Evolutionary conservation across 108 stramenopile species (phyloP).

Genomic region (Epipyxis sp.): DNA sequence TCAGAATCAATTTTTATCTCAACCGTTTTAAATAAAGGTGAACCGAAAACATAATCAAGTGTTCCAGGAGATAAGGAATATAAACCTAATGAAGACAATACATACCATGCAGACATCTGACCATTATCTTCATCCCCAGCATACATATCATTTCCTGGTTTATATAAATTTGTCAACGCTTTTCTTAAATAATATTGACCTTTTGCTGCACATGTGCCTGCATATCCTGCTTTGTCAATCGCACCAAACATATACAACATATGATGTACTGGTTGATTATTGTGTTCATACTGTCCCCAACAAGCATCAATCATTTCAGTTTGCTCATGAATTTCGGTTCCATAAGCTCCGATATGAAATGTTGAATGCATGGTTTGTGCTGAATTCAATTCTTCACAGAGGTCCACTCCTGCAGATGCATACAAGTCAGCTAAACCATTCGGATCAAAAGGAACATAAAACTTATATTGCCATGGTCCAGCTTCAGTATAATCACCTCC

Average conservation of each 20-base stretch:
- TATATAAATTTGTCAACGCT: constrained; percentile 6
- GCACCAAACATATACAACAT: constrained; percentile 27
- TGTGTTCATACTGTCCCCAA: constrained; percentile 27
- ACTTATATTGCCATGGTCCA: constrained; percentile 29
- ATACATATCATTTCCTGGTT: constrained; percentile 5
- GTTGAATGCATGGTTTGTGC: not conserved
- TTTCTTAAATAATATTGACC: not conserved
- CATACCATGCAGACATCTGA: constrained; percentile 29
- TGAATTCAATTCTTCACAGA: not conserved
- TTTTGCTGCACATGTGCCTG: not conserved
- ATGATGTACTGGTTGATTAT: constrained; percentile 32
- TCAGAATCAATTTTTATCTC: not conserved
- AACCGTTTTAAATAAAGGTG: constrained; percentile 2
- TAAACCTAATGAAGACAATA: constrained; percentile 20
- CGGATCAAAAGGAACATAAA: constrained; percentile 20
- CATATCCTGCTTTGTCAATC: constrained; percentile 4
- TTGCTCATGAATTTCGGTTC: constrained; percentile 14
- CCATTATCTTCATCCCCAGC: constrained; percentile 33
- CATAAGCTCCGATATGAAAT: constrained; percentile 25
- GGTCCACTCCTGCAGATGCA: not conserved
- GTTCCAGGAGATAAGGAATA: constrained; percentile 17
- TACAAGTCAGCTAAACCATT: not conserved
- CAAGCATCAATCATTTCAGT: constrained; percentile 23
- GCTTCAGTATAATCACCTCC: constrained; percentile 24
- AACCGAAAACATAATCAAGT: not conserved